phyloP scores from a whole-genome alignment of 179 eudicot genomes.

The Patellifolia procumbens region DNA sequence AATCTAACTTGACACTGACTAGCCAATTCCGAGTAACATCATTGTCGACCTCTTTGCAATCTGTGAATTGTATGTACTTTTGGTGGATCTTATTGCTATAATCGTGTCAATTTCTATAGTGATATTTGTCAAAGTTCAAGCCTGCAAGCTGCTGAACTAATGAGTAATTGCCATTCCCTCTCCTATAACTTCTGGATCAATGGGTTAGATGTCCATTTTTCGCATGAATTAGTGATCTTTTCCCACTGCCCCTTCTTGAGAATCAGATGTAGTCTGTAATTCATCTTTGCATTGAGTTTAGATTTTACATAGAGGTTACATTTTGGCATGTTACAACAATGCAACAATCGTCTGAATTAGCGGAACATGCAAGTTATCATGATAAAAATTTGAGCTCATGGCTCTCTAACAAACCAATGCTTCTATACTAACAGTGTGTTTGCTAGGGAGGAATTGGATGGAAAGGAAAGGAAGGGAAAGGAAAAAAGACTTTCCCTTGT shows the following conservation, averaged over 20 bases:
- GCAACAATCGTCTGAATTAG: neutral
- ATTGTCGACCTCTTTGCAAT: neutral
- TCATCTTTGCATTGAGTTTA: neutral
- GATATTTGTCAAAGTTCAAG: neutral
- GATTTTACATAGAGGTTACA: neutral
- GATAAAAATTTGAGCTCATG: neutral
- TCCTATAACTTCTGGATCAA: neutral
- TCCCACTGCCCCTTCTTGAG: neutral
- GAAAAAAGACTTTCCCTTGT: too few relatives aligned
- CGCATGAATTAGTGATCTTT: neutral
- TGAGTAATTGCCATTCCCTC: neutral
- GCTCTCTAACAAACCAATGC: neutral
- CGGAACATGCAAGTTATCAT: neutral
- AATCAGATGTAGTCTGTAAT: neutral
- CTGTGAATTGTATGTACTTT: neutral
- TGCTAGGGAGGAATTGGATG: too few relatives aligned
- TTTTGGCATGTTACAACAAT: neutral
- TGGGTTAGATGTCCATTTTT: neutral
- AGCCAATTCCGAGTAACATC: neutral
- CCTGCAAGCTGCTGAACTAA: conserved; percentile 1
- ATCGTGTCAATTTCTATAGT: neutral
- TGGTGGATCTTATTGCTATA: conserved; percentile 1
- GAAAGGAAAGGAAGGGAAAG: too few relatives aligned
- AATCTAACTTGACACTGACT: neutral
- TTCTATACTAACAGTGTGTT: too few relatives aligned